Percentiles rank a stretch among this genome's conserved stretches.
Evolutionary conservation across 192 early-diverging fungal species (phyloP).

Genomic region (Rhizophagus prolifer): DNA sequence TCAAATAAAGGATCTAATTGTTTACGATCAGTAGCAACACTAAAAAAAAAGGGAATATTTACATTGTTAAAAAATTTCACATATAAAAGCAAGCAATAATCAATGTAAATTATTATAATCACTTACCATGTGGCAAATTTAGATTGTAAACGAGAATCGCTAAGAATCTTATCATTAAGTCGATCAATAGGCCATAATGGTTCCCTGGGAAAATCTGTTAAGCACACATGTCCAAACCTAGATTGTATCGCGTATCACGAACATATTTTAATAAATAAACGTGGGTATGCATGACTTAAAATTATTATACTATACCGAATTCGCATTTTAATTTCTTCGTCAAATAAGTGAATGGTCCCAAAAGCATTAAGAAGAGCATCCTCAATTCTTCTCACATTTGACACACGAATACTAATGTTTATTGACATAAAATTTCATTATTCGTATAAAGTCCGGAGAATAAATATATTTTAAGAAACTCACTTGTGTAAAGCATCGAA

Average conservation of each 20-base stretch:
- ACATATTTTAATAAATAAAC: not conserved
- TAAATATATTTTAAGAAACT: not conserved
- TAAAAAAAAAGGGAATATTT: not conserved
- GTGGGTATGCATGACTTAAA: too few species aligned
- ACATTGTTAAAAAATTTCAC: not conserved
- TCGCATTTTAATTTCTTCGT: slow-evolving; percentile 41
- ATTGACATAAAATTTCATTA: not conserved
- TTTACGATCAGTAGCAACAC: slow-evolving; percentile 29
- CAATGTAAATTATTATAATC: not conserved
- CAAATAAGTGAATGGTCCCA: slow-evolving; percentile 36
- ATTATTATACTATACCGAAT: slow-evolving; percentile 17
- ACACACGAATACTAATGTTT: slow-evolving; percentile 7
- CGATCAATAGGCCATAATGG: slow-evolving; percentile 13
- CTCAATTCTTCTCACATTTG: slow-evolving; percentile 22
- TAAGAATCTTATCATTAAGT: slow-evolving; percentile 34
- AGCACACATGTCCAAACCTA: slow-evolving; percentile 43
- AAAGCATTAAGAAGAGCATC: slow-evolving; percentile 29
- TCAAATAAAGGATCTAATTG: slow-evolving; percentile 33
- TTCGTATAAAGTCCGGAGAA: not conserved
- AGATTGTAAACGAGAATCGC: slow-evolving; percentile 32
- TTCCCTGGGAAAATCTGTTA: slow-evolving; percentile 37
- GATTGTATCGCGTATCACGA: too few species aligned
- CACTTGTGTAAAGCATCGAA: not conserved
- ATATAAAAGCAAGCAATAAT: not conserved
- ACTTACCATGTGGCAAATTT: slow-evolving; percentile 38